Evolutionary conservation across 495 filamentous ascomycete genomes (phyloP).

Genomic region (Pseudevernia furfuracea): DNA sequence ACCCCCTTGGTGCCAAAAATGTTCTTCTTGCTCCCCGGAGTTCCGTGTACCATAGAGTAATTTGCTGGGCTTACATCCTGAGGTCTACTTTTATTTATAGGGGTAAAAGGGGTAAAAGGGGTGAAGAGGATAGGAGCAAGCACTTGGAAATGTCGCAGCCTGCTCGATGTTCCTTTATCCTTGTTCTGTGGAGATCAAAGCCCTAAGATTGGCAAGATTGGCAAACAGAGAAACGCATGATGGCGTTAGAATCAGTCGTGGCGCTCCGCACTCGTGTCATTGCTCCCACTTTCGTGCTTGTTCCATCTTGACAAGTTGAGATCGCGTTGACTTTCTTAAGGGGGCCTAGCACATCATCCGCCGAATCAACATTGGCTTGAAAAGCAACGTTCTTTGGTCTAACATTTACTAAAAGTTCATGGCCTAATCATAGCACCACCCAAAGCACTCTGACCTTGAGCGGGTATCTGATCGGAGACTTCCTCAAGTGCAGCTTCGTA

Average conservation of each 20-base stretch:
- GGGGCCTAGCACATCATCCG: background rate
- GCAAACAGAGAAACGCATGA: background rate
- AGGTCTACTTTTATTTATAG: too few relatives aligned
- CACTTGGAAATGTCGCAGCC: too few relatives aligned
- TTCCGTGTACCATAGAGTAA: too few relatives aligned
- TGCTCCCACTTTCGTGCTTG: background rate
- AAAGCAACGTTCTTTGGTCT: background rate
- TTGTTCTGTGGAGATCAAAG: too few relatives aligned
- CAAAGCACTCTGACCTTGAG: slow-evolving; percentile 18
- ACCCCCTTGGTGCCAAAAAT: too few relatives aligned
- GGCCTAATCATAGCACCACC: slow-evolving; percentile 20
- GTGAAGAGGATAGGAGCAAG: too few relatives aligned
- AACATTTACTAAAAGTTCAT: background rate
- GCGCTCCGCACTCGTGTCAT: background rate
- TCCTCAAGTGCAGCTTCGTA: slow-evolving; percentile 19
- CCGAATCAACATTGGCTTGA: background rate
- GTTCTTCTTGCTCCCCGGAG: too few relatives aligned
- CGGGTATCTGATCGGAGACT: slow-evolving; percentile 19
- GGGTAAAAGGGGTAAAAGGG: too few relatives aligned
- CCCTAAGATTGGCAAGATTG: too few relatives aligned
- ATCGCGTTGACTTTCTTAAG: background rate
- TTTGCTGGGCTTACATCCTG: too few relatives aligned
- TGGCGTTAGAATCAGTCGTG: background rate
- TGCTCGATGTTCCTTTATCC: too few relatives aligned
- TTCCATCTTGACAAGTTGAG: background rate